Evolutionary conservation across 345 rosid genomes (phyloP), one percentile per base, ranked within the genome.

Genomic region (Camelina neglecta): DNA sequence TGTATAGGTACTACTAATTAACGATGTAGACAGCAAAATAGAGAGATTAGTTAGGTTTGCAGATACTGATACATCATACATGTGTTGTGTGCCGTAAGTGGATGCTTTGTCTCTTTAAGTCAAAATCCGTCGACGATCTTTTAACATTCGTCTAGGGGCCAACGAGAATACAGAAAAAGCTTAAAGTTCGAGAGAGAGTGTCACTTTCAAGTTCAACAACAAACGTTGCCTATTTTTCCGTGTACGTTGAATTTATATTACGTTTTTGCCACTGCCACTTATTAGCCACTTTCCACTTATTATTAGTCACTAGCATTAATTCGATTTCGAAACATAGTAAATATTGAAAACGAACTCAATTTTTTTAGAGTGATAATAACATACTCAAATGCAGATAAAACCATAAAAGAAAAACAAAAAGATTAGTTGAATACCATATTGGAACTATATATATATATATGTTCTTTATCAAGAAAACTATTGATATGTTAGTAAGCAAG

Each of bases 131-230:
- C 11, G 13, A 74, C 51, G 13, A n/a, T 56, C 67, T 65, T 26
- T 44, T 15, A 55, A 38, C 3, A 26, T 35, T 53, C 70, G 41
- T 44, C 69, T 54, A 61, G 23, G 56, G 66, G 65, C 60, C 51
- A 45, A 16, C 12, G 69, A 60, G 56, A 69, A 51, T 61, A 35
- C 63, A 18, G 16, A 13, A 75, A 67, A 63, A 16, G 7, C 18
- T 33, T 10, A 8, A 53, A 50, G 61, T 50, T 29, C 29, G 23
- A 23, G 58, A 36, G 12, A n/a, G 33, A 44, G 33, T 54, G 80
- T 70, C 75, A 48, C 69, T 60, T 21, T 60, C 74, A 68, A 51
- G 53, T 21, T 60, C 74, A 68, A 51, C 48, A 29, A 60, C 49
- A 29, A 54, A 67, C 69, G 57, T 42, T 68, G 56, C 61, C 47